Conservation (phyloP, 495 filamentous ascomycete species). For the Xylaria grammica region DNA sequence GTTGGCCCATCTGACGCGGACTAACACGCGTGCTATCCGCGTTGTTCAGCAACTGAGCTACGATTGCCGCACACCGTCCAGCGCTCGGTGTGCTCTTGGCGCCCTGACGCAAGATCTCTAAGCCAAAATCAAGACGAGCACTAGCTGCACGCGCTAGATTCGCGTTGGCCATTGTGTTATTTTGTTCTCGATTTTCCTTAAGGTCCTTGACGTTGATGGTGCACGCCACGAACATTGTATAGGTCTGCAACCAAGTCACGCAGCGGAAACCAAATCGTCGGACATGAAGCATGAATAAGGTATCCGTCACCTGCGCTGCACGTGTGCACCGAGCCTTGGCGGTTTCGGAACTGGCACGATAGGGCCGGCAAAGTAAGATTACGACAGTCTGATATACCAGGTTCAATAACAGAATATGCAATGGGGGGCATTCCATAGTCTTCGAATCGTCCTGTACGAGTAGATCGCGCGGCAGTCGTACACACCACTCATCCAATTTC, state of each 20-base stretch:
- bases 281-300: conserved; percentile 10
- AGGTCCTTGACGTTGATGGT: conserved; percentile 8
- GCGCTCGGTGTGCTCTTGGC: conserved; percentile 3
- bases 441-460: not conserved
- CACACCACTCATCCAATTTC: conserved; percentile 1
- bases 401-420: conserved; percentile 7
- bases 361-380: conserved; percentile 14
- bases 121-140: conserved; percentile 10
- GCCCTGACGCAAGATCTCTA: not conserved
- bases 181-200: not conserved
- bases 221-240: conserved; percentile 8
- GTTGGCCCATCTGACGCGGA: not conserved
- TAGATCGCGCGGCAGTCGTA: not conserved
- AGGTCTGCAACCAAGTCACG: conserved; percentile 9
- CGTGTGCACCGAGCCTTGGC: conserved; percentile 2
- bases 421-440: conserved; percentile 1
- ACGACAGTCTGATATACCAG: conserved; percentile 10
- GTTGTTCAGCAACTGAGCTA: conserved; percentile 10
- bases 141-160: conserved; percentile 8
- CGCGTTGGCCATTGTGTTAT: not conserved
- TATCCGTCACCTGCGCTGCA: conserved; percentile 7
- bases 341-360: conserved; percentile 6
- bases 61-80: conserved; percentile 3
- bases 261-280: conserved; percentile 7
- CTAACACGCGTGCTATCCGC: no score